These are phyloP conservation scores for Penicillium sp. DNA, from an alignment of 2,329 filamentous ascomycete genomes.

Conservation along the genomic window DNA sequence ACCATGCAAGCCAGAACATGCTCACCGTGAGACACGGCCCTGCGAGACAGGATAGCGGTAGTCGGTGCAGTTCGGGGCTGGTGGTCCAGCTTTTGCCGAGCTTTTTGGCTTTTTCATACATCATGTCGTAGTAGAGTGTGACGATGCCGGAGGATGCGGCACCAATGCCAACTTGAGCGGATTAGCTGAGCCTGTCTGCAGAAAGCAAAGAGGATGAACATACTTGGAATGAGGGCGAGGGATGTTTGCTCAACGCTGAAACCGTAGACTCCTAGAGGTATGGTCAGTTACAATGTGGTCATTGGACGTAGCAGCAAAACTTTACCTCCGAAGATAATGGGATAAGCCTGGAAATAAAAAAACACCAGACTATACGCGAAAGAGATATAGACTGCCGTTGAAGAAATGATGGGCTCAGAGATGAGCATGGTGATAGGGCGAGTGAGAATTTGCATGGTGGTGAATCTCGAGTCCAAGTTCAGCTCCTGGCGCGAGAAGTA, in stretches of 20 bases:
- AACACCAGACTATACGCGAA: slow-evolving; percentile 65
- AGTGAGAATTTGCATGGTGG: slow-evolving; percentile 66
- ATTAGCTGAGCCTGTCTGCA: not conserved
- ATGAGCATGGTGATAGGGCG: slow-evolving; percentile 68
- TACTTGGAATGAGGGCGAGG: slow-evolving; percentile 62
- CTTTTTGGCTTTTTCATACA: slow-evolving; percentile 53
- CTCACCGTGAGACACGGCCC: slow-evolving; percentile 58
- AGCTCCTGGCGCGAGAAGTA: slow-evolving; percentile 58
- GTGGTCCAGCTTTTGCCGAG: slow-evolving; percentile 55
- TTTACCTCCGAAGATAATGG: slow-evolving; percentile 59
- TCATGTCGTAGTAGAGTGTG: slow-evolving; percentile 63
- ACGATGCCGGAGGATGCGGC: slow-evolving; percentile 56
- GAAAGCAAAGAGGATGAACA: not conserved
- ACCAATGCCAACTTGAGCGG: slow-evolving; percentile 55
- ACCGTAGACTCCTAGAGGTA: slow-evolving; percentile 52
- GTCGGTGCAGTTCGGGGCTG: slow-evolving; percentile 57
- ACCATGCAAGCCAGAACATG: slow-evolving; percentile 59
- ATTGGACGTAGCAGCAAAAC: fast-evolving
- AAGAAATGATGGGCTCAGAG: slow-evolving; percentile 69
- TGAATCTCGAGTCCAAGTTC: slow-evolving; percentile 47
- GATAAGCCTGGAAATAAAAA: slow-evolving; percentile 75
- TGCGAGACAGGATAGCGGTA: slow-evolving; percentile 68
- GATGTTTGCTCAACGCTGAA: slow-evolving; percentile 63
- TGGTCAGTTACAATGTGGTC: not conserved
- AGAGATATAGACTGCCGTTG: slow-evolving; percentile 66